These are phyloP conservation scores for Ambrosiella xylebori DNA, from an alignment of 2,329 filamentous ascomycete genomes.

Conservation along the genomic window DNA sequence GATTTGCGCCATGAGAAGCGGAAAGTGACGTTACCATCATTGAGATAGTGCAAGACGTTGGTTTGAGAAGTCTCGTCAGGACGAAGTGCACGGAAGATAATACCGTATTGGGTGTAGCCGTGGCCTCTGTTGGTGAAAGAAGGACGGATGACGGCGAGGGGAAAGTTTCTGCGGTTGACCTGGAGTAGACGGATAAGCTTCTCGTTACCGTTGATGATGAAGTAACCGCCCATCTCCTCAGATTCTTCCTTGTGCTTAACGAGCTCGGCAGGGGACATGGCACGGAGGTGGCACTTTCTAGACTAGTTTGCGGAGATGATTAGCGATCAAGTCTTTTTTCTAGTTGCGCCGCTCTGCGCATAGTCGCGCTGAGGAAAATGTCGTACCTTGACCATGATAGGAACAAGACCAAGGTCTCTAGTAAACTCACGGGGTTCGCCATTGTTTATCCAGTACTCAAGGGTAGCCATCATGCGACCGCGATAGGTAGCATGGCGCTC, in stretches of 20 bases:
- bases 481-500: slow-evolving; percentile 86
- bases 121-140: slow-evolving; percentile 79
- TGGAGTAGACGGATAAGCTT: slow-evolving; percentile 89
- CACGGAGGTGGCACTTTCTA: slow-evolving; percentile 78
- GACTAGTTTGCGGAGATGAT: slow-evolving; percentile 35
- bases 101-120: slow-evolving; percentile 76
- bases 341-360: not conserved
- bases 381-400: slow-evolving; percentile 77
- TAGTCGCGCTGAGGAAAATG: not conserved
- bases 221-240: slow-evolving; percentile 91
- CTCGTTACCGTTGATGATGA: slow-evolving; percentile 93
- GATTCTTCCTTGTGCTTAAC: slow-evolving; percentile 85
- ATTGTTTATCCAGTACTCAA: slow-evolving; percentile 78
- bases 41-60: slow-evolving; percentile 90
- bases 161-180: slow-evolving; percentile 80
- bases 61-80: slow-evolving; percentile 98
- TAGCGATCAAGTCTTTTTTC: not conserved
- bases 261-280: slow-evolving; percentile 63
- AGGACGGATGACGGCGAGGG: slow-evolving; percentile 79
- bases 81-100: slow-evolving; percentile 78
- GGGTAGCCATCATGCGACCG: slow-evolving; percentile 63
- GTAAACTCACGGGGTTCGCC: slow-evolving; percentile 68
- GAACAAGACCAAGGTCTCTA: slow-evolving; percentile 73
- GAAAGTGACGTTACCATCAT: slow-evolving; percentile 90
- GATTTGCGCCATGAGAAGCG: slow-evolving; percentile 96